Percentiles rank a stretch among this genome's conserved stretches.
Evolutionary conservation across 352 stramenopile species (phyloP).

Genomic region (Phytopythium ostracodes): DNA sequence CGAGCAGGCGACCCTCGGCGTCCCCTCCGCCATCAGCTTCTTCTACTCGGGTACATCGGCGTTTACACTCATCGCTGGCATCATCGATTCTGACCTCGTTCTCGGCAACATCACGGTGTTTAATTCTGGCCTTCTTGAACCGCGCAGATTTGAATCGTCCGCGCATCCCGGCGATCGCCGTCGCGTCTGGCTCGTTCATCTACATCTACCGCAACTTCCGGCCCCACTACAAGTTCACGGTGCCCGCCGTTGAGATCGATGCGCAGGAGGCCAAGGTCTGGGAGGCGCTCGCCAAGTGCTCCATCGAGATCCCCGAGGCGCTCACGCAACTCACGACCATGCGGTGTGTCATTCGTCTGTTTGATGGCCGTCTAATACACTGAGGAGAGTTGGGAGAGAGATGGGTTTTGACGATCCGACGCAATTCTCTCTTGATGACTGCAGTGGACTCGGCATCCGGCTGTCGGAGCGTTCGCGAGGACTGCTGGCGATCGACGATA

Average conservation of each 20-base stretch:
- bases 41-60: constrained; percentile 65
- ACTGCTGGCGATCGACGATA: constrained; percentile 76
- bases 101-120: too few relatives aligned
- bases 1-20: constrained; percentile 77
- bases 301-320: constrained; percentile 63
- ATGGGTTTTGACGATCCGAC: neutral
- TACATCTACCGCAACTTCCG: constrained; percentile 92
- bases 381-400: too few relatives aligned
- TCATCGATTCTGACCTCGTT: neutral
- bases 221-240: constrained; percentile 89
- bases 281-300: constrained; percentile 62
- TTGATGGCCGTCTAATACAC: too few relatives aligned
- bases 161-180: constrained; percentile 77
- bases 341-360: constrained; percentile 19
- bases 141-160: constrained; percentile 51
- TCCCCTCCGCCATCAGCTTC: constrained; percentile 60
- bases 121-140: neutral
- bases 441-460: constrained; percentile 54
- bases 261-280: constrained; percentile 67
- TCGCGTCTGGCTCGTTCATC: constrained; percentile 81
- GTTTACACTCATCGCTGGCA: neutral
- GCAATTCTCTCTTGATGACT: neutral
- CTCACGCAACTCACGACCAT: constrained; percentile 61
- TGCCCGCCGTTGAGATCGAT: constrained; percentile 74
- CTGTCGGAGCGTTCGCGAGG: constrained; percentile 67